A percentile compares a stretch with the other conserved stretches of the same genome.
phyloP scores from a whole-genome alignment of 495 filamentous ascomycete species.

The Lasiosphaeria ovina region DNA sequence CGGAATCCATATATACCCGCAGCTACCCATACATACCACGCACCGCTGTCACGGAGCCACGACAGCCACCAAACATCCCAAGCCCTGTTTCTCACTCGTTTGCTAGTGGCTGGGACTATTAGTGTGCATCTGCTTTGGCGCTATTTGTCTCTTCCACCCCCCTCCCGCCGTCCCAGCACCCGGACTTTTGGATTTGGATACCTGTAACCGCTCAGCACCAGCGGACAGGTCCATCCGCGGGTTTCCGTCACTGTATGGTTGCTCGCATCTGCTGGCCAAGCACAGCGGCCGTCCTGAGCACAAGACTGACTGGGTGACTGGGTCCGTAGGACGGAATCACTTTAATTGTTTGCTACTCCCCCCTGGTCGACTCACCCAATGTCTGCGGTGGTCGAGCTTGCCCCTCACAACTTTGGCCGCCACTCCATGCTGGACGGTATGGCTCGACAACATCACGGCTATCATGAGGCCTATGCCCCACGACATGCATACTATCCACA shows the following conservation, averaged over 20 bases:
- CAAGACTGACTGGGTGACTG: constrained; percentile 19
- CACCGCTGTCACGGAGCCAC: background rate
- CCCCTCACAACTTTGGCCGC: constrained; percentile 41
- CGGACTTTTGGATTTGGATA: constrained; percentile 26
- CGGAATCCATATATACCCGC: constrained; percentile 15
- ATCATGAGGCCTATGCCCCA: constrained; percentile 42
- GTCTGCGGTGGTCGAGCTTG: constrained; percentile 40
- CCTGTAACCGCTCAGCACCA: constrained; percentile 21
- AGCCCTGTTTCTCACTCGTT: background rate
- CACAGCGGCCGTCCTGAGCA: constrained; percentile 1
- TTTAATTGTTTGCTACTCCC: constrained; percentile 4
- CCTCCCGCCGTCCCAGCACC: constrained; percentile 22
- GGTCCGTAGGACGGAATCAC: constrained; percentile 17
- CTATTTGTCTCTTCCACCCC: constrained; percentile 4
- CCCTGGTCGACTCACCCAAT: constrained; percentile 26
- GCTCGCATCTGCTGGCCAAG: constrained; percentile 5
- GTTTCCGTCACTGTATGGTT: constrained; percentile 17
- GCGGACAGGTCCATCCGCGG: constrained; percentile 11
- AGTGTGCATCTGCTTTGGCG: constrained; percentile 6
- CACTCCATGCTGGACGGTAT: constrained; percentile 47
- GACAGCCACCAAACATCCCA: background rate
- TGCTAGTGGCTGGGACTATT: constrained; percentile 11
- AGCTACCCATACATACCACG: constrained; percentile 4
- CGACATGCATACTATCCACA: constrained; percentile 39
- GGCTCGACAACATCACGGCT: constrained; percentile 44